These are phyloP conservation scores for Fusarium avenaceum DNA, from an alignment of 2,329 filamentous ascomycete genomes.

Conservation along the genomic window DNA sequence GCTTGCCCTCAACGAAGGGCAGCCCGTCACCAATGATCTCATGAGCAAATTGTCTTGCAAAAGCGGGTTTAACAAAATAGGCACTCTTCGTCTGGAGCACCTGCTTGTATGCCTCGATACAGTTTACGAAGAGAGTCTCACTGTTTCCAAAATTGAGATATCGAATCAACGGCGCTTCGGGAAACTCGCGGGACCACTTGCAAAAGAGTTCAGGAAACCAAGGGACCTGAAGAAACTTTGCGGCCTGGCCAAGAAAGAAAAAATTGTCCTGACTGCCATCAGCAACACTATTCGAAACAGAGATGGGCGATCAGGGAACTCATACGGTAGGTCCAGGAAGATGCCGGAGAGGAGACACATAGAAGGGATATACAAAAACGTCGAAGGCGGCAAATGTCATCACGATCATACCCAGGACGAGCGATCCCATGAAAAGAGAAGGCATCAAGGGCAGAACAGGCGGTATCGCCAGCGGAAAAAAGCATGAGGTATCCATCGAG, in stretches of 20 bases:
- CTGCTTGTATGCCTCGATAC: constrained; percentile 47
- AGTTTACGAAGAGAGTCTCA: constrained; percentile 47
- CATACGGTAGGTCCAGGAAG: constrained; percentile 60
- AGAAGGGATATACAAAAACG: constrained; percentile 58
- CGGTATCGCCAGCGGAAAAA: constrained; percentile 5
- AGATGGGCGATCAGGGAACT: neutral
- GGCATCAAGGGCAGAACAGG: neutral
- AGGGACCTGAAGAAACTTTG: constrained; percentile 49
- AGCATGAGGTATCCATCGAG: constrained; percentile 1
- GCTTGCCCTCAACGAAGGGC: constrained; percentile 53
- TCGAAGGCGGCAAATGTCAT: constrained; percentile 21
- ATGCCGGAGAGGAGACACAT: constrained; percentile 59
- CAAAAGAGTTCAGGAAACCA: constrained; percentile 51
- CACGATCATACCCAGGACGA: constrained; percentile 2
- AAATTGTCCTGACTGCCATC: constrained; percentile 52
- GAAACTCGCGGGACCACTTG: constrained; percentile 48
- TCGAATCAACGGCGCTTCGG: constrained; percentile 49
- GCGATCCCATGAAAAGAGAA: constrained; percentile 4
- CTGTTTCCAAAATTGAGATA: constrained; percentile 48
- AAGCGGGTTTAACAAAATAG: constrained; percentile 48
- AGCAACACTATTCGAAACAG: neutral
- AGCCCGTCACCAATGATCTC: constrained; percentile 52
- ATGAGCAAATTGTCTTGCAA: constrained; percentile 45
- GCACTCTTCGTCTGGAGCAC: constrained; percentile 47
- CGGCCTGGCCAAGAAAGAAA: constrained; percentile 58